A percentile compares a stretch with the other conserved stretches of the same genome.
phyloP scores from a whole-genome alignment of 495 filamentous ascomycete genomes.

The Aspergillus egyptiacus region DNA sequence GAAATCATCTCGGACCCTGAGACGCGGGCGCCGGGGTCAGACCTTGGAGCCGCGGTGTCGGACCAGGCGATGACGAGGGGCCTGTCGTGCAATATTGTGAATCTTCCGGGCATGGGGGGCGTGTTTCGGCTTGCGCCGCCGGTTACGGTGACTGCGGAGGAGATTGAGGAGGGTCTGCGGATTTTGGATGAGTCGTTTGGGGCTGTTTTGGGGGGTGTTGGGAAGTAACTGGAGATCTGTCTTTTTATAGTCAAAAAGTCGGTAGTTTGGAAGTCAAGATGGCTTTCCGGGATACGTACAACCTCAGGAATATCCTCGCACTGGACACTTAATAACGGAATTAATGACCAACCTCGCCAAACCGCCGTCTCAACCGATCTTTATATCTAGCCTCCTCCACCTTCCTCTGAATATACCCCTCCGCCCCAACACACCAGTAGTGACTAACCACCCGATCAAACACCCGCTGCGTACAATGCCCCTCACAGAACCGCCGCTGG shows the following conservation, averaged over 20 bases:
- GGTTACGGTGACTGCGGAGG: slow-evolving; percentile 45
- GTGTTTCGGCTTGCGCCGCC: slow-evolving; percentile 54
- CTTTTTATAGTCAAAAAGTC: not conserved
- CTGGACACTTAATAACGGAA: too few relatives aligned
- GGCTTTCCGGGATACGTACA: too few relatives aligned
- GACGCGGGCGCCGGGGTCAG: slow-evolving; percentile 37
- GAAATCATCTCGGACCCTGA: slow-evolving; percentile 45
- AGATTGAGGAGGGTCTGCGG: slow-evolving; percentile 43
- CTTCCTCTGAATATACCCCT: not conserved
- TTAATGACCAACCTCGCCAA: not conserved
- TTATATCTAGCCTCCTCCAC: not conserved
- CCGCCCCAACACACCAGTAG: not conserved
- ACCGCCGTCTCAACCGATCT: not conserved
- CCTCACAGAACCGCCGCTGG: not conserved
- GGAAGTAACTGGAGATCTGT: not conserved
- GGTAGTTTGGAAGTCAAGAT: too few relatives aligned
- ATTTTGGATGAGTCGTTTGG: slow-evolving; percentile 45
- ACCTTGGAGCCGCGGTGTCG: slow-evolving; percentile 42
- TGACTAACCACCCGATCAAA: not conserved
- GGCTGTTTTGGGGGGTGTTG: slow-evolving; percentile 10
- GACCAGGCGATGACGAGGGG: slow-evolving; percentile 43
- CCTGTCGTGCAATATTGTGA: slow-evolving; percentile 48
- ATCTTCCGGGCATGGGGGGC: slow-evolving; percentile 45
- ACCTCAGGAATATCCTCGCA: not conserved
- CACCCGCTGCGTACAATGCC: not conserved